Conservation (phyloP, 2,329 filamentous ascomycete genomes). For the Cercospora sp. region DNA sequence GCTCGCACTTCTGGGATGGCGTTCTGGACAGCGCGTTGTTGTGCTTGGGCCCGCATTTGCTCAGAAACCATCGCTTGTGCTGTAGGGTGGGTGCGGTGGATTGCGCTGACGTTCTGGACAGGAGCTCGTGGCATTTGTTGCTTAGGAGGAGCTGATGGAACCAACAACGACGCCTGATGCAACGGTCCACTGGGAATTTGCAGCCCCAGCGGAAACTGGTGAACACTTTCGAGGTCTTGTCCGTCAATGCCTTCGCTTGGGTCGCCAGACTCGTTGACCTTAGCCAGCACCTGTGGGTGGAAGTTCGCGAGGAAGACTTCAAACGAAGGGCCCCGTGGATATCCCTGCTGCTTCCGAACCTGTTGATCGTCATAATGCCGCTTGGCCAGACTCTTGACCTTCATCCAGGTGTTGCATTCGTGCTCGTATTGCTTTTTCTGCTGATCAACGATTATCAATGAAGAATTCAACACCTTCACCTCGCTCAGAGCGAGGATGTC, state of each 20-base stretch:
- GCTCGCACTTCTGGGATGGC: conserved; percentile 10
- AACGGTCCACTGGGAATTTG: background rate
- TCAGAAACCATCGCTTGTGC: background rate
- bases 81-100: background rate
- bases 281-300: conserved; percentile 6
- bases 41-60: background rate
- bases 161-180: background rate
- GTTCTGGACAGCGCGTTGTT: background rate
- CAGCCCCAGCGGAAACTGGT: background rate
- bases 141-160: background rate
- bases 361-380: background rate
- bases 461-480: background rate
- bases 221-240: background rate
- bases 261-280: background rate
- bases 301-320: background rate
- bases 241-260: background rate
- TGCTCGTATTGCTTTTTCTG: background rate
- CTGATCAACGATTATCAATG: background rate
- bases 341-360: background rate
- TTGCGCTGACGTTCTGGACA: background rate
- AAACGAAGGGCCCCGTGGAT: background rate
- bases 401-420: background rate
- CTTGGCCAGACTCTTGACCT: conserved; percentile 7
- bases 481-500: background rate
- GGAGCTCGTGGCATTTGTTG: background rate